phyloP scores from a whole-genome alignment of 768 basidiomycete genomes.

The Clavaria fumosa region DNA sequence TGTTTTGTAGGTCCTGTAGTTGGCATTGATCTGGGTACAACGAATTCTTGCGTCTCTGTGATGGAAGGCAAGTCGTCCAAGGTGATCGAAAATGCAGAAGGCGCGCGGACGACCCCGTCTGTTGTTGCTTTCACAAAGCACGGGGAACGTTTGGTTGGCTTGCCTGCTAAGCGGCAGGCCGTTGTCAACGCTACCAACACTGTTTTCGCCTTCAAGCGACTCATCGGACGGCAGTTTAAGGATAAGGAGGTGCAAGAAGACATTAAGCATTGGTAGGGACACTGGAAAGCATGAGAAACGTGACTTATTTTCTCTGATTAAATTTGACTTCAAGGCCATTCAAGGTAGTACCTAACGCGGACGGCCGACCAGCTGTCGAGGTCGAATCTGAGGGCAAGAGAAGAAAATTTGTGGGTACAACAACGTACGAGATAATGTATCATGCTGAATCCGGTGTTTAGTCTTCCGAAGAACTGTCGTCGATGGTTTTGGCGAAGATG shows the following conservation, averaged over 20 bases:
- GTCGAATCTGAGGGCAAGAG: constrained; percentile 79
- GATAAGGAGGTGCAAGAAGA: constrained; percentile 93
- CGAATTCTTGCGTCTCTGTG: constrained; percentile 81
- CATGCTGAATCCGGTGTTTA: constrained; percentile 16
- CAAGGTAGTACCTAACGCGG: constrained; percentile 52
- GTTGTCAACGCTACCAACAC: constrained; percentile 93
- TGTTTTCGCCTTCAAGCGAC: constrained; percentile 85
- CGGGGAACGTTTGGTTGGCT: constrained; percentile 88
- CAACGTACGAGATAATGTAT: constrained; percentile 3
- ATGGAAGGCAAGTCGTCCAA: constrained; percentile 94
- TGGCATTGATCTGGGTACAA: constrained; percentile 94
- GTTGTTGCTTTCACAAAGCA: constrained; percentile 99
- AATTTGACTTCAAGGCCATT: constrained; percentile 44
- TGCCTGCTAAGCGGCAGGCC: constrained; percentile 94
- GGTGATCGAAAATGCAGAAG: constrained; percentile 96
- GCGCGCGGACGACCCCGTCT: constrained; percentile 94
- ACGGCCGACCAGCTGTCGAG: constrained; percentile 66
- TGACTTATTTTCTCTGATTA: constrained; percentile 1
- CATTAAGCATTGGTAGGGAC: constrained; percentile 59
- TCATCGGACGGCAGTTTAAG: constrained; percentile 85
- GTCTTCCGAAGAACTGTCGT: constrained; percentile 78
- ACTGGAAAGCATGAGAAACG: constrained; percentile 1
- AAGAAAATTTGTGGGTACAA: constrained; percentile 52
- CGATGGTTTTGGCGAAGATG: constrained; percentile 87
- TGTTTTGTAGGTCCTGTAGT: constrained; percentile 57